Conservation (phyloP, 805 yeast species). For the Ogataea thermomethanolica region DNA sequence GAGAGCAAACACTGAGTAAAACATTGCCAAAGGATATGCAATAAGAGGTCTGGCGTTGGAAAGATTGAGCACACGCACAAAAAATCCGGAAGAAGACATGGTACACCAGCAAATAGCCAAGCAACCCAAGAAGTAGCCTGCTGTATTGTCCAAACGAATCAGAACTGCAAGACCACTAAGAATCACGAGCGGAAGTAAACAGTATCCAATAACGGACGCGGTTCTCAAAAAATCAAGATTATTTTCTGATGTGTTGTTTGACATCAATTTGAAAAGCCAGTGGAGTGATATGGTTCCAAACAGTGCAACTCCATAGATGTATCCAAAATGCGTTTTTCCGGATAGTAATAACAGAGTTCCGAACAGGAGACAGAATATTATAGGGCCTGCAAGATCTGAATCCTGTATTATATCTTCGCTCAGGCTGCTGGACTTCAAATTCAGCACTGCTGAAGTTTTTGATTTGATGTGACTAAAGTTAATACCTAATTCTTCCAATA, state of each 20-base stretch:
- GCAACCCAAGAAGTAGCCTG: constrained; percentile 69
- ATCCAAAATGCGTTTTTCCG: constrained; percentile 95
- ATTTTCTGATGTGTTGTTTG: constrained; percentile 42
- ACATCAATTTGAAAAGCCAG: constrained; percentile 82
- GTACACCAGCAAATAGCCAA: constrained; percentile 87
- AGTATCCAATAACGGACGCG: constrained; percentile 91
- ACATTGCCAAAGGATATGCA: constrained; percentile 89
- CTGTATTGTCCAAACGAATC: constrained; percentile 60
- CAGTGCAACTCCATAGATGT: constrained; percentile 92
- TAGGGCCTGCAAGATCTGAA: constrained; percentile 93
- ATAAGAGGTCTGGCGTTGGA: constrained; percentile 84
- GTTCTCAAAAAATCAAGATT: constrained; percentile 61
- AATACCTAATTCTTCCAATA: constrained; percentile 89
- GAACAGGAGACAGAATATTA: constrained; percentile 80
- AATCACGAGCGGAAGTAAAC: constrained; percentile 83
- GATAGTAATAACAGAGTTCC: constrained; percentile 79
- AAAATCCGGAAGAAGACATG: constrained; percentile 87
- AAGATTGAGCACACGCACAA: constrained; percentile 78
- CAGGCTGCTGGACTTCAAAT: constrained; percentile 57
- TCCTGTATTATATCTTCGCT: constrained; percentile 79
- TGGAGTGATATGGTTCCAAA: constrained; percentile 87
- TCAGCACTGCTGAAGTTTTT: constrained; percentile 82
- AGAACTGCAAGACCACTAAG: constrained; percentile 70
- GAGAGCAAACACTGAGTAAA: constrained; percentile 90
- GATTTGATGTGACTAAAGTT: constrained; percentile 82